Evolutionary conservation across 805 yeast species (phyloP), one percentile per base, ranked within the genome.

Genomic region (Starmerella apicola): DNA sequence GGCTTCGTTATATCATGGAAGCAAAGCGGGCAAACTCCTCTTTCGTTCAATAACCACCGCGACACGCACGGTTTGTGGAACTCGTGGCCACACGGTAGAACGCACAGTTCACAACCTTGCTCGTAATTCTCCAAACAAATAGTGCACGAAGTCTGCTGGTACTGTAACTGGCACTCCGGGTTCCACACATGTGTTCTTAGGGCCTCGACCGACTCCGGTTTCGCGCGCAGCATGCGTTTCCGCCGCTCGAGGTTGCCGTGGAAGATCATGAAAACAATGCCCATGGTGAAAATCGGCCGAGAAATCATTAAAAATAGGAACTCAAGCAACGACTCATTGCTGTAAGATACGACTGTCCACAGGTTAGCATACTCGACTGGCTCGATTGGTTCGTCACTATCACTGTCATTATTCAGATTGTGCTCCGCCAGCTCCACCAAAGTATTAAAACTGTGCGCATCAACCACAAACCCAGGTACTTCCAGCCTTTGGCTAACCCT

Each of bases 21-120:
- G 57, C 81, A 76, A 41, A 76, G 65, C 2, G 81, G 81, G 50
- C 81, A 76, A 26, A 64, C 56, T 42, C 72, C 63, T 38, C 68
- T 63, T 49, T 73, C 71, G 44, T 64, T 62, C 13, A 74, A 64
- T 32, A 75, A 63, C 81, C 81, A 76, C 43, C 71, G 72, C 19
- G 74, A 61, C 36, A 76, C 66, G 52, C 81, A 76, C 20, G 59
- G 61, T 32, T 67, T 68, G 51, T 76, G 81, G 57, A 67, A 76
- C 45, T 74, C 71, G 54, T 76, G 81, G 37, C 70, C 68, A 52
- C 81, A 76, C 6, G 74, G 75, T 36, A 76, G 60, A 18, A 67
- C 61, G 58, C 74, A 61, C 16, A 76, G 72, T 35, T 62, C 59
- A 18, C 71, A 62, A 40, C 58, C 60, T 24, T 72, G 65, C 13